Evolutionary conservation across 2,329 filamentous ascomycete genomes (phyloP), one percentile per base, ranked within the genome.

Genomic region (Fusarium brevicatenulatum): DNA sequence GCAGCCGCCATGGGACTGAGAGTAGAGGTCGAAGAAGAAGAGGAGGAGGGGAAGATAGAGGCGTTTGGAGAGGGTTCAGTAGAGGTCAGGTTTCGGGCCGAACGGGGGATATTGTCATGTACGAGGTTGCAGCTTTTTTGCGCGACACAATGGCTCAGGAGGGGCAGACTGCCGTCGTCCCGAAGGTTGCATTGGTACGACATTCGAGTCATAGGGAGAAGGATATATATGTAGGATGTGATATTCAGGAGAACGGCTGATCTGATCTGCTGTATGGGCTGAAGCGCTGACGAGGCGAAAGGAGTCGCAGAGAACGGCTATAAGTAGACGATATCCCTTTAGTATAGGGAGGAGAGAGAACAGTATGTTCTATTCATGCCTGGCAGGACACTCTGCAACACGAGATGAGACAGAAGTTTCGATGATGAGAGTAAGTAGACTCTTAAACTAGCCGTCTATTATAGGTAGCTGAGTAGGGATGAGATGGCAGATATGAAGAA

Each of bases 151-250:
- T 75, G 70, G 70, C 72, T 74, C 59, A 76, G 52, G 61, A 70
- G 68, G 63, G 74, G 55, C 30, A 73, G 63, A 65, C 61, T 74
- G 68, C 72, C 70, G 73, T 76, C 70, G 43, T 78, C 76, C 73
- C 76, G 73, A 71, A 76, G 49, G 47, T 75, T 76, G 63, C 75
- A 75, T 75, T 76, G 76, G 76, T 78, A 77, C 73, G 73, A 78
- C 75, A 64, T 64, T 56, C 69, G 68, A 74, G 75, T 74, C 76
- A 78, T 78, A 63, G 46, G 55, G 47, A 58, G 52, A 59, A 21
- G 62, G 42, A 56, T 67, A 68, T 68, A 11, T 37, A 68, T 47
- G 63, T 43, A 49, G 40, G 46, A 54, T 40, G 50, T 47, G 53
- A 63, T 60, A 57, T 47, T 46, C 47, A 60, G 39, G 18, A 55